These are phyloP conservation scores for Tetrahymena malaccensis DNA, from an alignment of 73 alveolate genomes.

Conservation along the genomic window DNA sequence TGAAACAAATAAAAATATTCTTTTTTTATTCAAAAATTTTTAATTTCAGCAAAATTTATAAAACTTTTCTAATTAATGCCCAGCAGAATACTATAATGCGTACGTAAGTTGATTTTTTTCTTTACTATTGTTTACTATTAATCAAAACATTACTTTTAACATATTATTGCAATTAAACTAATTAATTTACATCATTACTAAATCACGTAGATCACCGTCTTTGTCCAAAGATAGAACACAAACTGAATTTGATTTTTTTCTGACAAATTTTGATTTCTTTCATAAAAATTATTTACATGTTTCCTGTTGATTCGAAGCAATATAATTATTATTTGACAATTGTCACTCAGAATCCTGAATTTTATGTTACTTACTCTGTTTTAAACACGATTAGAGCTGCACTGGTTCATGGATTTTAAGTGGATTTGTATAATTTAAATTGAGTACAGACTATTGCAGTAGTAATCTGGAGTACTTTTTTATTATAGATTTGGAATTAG, in stretches of 20 bases:
- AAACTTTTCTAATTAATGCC: not conserved
- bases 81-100: not conserved
- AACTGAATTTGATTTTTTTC: not conserved
- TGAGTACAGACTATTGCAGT: not conserved
- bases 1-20: too few relatives aligned
- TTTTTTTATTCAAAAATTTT: not conserved
- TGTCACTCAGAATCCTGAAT: not conserved
- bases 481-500: not conserved
- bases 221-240: not conserved
- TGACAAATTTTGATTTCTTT: not conserved
- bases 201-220: not conserved
- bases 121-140: not conserved
- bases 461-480: not conserved
- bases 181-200: not conserved
- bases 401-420: not conserved
- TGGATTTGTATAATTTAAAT: not conserved
- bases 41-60: not conserved
- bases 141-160: not conserved
- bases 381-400: not conserved
- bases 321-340: not conserved
- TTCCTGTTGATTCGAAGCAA: not conserved
- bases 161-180: not conserved
- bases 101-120: not conserved
- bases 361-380: not conserved
- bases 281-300: not conserved